Base-by-base conservation (phyloP, 2,329 filamentous ascomycete genomes). In the Beauveria medogensis region DNA sequence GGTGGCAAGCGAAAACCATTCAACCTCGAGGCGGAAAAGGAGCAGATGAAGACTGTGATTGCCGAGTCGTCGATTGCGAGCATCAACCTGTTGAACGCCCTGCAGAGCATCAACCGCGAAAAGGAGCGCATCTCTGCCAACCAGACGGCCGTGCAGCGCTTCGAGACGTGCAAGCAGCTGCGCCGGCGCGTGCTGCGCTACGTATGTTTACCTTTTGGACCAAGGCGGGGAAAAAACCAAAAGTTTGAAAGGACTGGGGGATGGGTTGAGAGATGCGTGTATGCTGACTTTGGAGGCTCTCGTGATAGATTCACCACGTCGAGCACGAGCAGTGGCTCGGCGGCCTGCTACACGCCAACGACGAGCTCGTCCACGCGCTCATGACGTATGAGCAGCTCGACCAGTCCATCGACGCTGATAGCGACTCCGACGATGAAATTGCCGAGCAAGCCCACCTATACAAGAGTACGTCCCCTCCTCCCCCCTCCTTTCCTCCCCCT, bases 321-420 rank as follows among this genome's bases (percentile, higher is more conserved):
- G 91, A 96, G 71, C 88, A 86, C 9, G 93, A 97, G 69, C 87
- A 97, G 69, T 97, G 90, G 81, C 86, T 99, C 9, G 94, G 93
- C 47, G 88, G 91, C 63, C 81, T 99, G 5, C 86, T 99, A 20
- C 91, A 94, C 69, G 92, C 93, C 65, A 97, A 99, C 69, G 94
- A 99, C 68, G 90, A 96, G 73, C 86, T 99, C n/a, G 90, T 97
- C 46, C 88, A 88, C 64, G 91, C 92, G 1, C 81, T 99, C 61
- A 96, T 96, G 84, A 90, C 92, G 0, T 99, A 92, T 70, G 93
- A 97, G 74, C 90, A 97, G 67, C 84, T 97, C 64, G 93, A 99
- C 71, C 86, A 88, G 63, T 92, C 90, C 53, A 89, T 93, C 64
- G 89, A 91, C 65, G 85, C 86, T 6, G 86, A 89, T 69, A 88